Evolutionary conservation across 2,329 filamentous ascomycete species (phyloP).

Genomic region (Exophiala oligosperma): DNA sequence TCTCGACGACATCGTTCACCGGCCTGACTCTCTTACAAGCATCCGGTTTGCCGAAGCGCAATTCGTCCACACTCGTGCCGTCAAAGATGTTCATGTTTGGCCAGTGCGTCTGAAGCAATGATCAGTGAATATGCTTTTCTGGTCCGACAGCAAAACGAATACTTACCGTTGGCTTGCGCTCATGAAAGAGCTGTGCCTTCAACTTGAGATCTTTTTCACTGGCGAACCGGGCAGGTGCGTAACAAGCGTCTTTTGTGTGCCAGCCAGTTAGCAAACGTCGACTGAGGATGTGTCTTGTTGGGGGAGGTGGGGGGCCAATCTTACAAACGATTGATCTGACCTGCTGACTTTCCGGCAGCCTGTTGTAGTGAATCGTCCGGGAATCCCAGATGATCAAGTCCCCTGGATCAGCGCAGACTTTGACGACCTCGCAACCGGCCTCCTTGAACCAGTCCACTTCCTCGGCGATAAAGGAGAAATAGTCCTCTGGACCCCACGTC

Average conservation of each 20-base stretch:
- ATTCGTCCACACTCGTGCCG: not conserved
- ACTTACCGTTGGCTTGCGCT: slow-evolving; percentile 33
- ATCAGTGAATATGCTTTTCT: not conserved
- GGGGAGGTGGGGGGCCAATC: not conserved
- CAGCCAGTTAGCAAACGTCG: slow-evolving; percentile 18
- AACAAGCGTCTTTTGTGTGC: slow-evolving; percentile 34
- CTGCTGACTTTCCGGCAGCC: slow-evolving; percentile 28
- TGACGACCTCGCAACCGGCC: slow-evolving; percentile 40
- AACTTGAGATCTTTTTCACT: slow-evolving; percentile 34
- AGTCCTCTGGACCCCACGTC: slow-evolving; percentile 39
- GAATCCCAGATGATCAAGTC: slow-evolving; percentile 50
- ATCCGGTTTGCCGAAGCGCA: not conserved
- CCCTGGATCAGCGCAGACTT: slow-evolving; percentile 44
- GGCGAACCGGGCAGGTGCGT: slow-evolving; percentile 40
- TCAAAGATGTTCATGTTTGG: not conserved
- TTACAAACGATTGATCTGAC: not conserved
- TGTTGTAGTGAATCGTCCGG: slow-evolving; percentile 48
- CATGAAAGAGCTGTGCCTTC: slow-evolving; percentile 38
- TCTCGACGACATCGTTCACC: not conserved
- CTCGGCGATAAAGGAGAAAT: slow-evolving; percentile 45
- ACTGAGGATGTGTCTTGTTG: not conserved
- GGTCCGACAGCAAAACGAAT: not conserved
- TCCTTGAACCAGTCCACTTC: slow-evolving; percentile 47
- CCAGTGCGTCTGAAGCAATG: not conserved
- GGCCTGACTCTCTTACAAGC: not conserved